Evolutionary conservation across 2,329 filamentous ascomycete genomes (phyloP).

Genomic region (Domatiomyces globalis): DNA sequence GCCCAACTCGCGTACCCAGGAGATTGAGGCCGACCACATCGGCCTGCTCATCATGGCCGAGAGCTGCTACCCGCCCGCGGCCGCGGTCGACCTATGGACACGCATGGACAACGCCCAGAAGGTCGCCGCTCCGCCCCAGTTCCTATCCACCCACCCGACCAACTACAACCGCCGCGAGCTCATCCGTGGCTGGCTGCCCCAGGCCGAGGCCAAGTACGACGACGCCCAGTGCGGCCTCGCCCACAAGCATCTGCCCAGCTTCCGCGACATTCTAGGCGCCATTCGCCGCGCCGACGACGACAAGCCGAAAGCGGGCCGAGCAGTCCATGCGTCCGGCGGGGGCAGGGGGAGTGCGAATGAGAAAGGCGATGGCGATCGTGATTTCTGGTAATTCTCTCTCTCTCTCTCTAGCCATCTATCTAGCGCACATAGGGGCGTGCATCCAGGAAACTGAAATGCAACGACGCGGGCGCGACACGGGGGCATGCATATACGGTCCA

Average conservation of each 20-base stretch:
- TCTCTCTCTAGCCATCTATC: no score
- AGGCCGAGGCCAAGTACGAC: conserved; percentile 27
- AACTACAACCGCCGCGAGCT: conserved; percentile 42
- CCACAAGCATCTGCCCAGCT: background rate
- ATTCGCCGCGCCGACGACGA: background rate
- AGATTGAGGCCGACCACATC: conserved; percentile 49
- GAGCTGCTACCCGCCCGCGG: conserved; percentile 44
- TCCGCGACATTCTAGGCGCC: background rate
- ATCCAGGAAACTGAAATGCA: no score
- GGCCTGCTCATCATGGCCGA: conserved; percentile 49
- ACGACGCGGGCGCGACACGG: no score
- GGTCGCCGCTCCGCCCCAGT: conserved; percentile 34
- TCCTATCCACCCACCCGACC: conserved; percentile 46
- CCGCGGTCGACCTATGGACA: conserved; percentile 40
- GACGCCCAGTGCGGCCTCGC: conserved; percentile 25
- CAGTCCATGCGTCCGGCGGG: background rate
- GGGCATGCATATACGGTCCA: no score
- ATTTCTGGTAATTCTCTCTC: background rate
- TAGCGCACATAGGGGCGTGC: no score
- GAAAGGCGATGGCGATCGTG: background rate
- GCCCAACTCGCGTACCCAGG: conserved; percentile 44
- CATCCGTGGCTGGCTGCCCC: conserved; percentile 37
- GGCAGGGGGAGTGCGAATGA: background rate
- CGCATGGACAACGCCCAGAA: conserved; percentile 36
- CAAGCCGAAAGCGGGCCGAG: background rate